Base-by-base conservation (phyloP, 176 grass and related monocot species). In the Cenchrus fungigraminus region DNA sequence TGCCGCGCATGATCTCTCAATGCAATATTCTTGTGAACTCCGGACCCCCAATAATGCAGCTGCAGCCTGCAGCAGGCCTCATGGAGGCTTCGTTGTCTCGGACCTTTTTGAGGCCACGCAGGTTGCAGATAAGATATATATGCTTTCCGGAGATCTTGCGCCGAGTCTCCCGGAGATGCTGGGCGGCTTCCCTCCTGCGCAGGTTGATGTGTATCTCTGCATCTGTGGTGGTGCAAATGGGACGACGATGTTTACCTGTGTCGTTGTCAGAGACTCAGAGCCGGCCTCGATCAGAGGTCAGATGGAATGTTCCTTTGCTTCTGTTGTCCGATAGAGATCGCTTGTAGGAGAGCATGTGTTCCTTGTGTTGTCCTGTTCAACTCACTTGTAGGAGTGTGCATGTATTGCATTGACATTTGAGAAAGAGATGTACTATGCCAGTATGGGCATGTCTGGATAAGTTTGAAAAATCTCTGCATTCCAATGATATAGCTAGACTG, bases 1-100 rank as follows among this genome's bases (percentile, higher is more conserved):
- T 34, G 56, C 32, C 32, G 74, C 69, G 66, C 80, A 71, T 58
- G 25, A 67, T 79, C 45, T 79, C 67, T 79, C 67, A 79, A 50
- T 45, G 53, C 67, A 79, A 50, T 45, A 67, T 79, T 52, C 77
- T 40, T 40, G 3, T 52, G 61, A 43, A 50, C 15, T 13, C 25
- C 25, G 11, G 14, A 3, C 20, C 64, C 31, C n/a, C 74, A 78
- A 72, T 78, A 83, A 88, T 78, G 65, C 62, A 51, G 47, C 5
- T 16, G 12, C 58, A 25, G 25, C 25, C 25, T 25, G 25, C 25
- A 25, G 25, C 25, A 78, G 56, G 54, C 15, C 32, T 47, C 32
- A 66, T 80, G 77, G n/a, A 65, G 50, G 50, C 59, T 54, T 34
- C 63, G 85, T 75, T 68, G 78, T 37, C 22, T 57, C 37, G 7